Conservation (phyloP, 1,284 basidiomycete genomes). For the Pisolithus thermaeus region DNA sequence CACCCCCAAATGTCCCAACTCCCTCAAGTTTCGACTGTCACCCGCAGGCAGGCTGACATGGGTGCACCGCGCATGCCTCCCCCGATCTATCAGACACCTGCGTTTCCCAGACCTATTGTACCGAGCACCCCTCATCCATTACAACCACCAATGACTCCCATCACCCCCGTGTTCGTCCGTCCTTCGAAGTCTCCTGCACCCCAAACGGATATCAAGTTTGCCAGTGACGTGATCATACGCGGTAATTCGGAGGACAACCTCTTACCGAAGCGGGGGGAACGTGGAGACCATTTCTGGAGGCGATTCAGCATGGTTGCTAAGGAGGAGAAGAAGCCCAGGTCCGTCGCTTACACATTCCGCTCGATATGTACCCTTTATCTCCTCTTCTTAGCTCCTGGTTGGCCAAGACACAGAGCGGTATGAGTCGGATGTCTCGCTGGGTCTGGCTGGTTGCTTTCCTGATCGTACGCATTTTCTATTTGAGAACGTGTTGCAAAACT, state of each 20-base stretch:
- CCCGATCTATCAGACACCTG: constrained; percentile 30
- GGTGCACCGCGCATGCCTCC: constrained; percentile 24
- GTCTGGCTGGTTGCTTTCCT: constrained; percentile 66
- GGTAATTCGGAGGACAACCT: constrained; percentile 62
- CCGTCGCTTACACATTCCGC: constrained; percentile 7
- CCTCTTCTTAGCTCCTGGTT: constrained; percentile 54
- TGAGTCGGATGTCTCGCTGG: constrained; percentile 51
- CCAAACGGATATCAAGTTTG: constrained; percentile 44
- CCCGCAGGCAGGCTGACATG: constrained; percentile 18
- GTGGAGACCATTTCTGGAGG: constrained; percentile 79
- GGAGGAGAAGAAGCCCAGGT: constrained; percentile 60
- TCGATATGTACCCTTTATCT: background rate
- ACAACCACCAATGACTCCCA: constrained; percentile 69
- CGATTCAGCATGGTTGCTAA: constrained; percentile 78
- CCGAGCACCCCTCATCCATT: constrained; percentile 61
- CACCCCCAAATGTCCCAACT: constrained; percentile 40
- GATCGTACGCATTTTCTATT: constrained; percentile 33
- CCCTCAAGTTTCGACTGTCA: constrained; percentile 24
- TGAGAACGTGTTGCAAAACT: background rate
- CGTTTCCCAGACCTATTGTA: constrained; percentile 27
- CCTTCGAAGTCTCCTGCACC: constrained; percentile 42
- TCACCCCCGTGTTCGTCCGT: constrained; percentile 68
- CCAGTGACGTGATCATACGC: constrained; percentile 54
- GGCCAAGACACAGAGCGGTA: constrained; percentile 50
- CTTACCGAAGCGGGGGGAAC: constrained; percentile 58